Evolutionary conservation across 441 rosid genomes (phyloP).

Genomic region (Populus hybrid): DNA sequence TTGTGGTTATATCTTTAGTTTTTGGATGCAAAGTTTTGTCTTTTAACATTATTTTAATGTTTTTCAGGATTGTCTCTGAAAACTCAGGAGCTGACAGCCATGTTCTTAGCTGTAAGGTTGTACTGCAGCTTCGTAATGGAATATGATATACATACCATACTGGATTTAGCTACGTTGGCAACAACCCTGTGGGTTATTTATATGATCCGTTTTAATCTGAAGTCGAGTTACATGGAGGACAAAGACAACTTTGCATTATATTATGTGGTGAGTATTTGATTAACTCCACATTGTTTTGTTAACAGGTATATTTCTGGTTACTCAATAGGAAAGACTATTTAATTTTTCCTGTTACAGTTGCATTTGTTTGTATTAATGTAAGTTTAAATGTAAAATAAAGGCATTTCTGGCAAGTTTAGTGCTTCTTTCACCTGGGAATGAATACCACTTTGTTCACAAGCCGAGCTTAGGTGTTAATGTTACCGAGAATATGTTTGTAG

Average conservation of each 20-base stretch:
- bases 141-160: constrained; percentile 91
- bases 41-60: constrained; percentile 15
- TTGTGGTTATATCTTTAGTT: background rate
- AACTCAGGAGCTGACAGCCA: constrained; percentile 93
- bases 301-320: background rate
- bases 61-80: constrained; percentile 87
- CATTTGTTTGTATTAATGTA: background rate
- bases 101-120: constrained; percentile 83
- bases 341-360: background rate
- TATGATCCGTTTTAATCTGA: constrained; percentile 89
- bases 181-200: constrained; percentile 97
- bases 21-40: background rate
- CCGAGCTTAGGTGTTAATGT: background rate
- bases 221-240: constrained; percentile 93
- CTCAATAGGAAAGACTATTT: background rate
- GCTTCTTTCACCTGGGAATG: background rate
- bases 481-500: background rate
- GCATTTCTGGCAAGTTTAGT: background rate
- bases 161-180: constrained; percentile 86
- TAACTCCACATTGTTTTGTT: background rate
- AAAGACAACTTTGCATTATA: constrained; percentile 91
- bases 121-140: constrained; percentile 98
- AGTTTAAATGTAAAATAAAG: background rate
- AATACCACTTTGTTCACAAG: background rate
- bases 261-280: constrained; percentile 57